phyloP scores from a whole-genome alignment of 2,329 filamentous ascomycete genomes.

The Talaromyces sp. region DNA sequence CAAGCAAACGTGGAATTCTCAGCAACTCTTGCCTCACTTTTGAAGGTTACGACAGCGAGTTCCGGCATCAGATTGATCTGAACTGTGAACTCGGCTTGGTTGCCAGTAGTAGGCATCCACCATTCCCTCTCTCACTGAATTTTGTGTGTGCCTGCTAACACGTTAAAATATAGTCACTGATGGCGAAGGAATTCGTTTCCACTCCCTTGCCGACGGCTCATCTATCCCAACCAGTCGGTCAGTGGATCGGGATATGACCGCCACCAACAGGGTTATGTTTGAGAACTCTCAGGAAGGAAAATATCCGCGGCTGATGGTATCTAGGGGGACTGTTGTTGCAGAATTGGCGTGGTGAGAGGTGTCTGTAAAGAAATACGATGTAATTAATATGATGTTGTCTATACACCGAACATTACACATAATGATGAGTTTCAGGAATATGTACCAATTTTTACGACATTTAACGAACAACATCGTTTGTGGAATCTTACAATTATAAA shows the following conservation, averaged over 20 bases:
- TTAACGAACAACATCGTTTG: background rate
- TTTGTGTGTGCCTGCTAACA: background rate
- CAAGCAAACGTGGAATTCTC: constrained; percentile 23
- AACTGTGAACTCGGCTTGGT: constrained; percentile 32
- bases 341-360: constrained; percentile 32
- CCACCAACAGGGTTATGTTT: constrained; percentile 23
- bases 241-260: background rate
- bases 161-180: constrained; percentile 22
- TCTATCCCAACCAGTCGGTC: constrained; percentile 14
- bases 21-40: constrained; percentile 33
- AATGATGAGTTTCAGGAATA: background rate
- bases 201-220: constrained; percentile 33
- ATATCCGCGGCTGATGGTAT: constrained; percentile 30
- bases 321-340: constrained; percentile 25
- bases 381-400: too few relatives aligned
- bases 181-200: constrained; percentile 29
- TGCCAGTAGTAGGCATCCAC: constrained; percentile 26
- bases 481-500: background rate
- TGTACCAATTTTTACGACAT: background rate
- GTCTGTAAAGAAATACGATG: background rate
- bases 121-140: background rate
- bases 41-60: constrained; percentile 22
- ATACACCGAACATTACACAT: background rate
- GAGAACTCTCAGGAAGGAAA: constrained; percentile 24
- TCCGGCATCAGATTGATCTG: constrained; percentile 30